These are phyloP conservation scores for Blastocladiella britannica DNA, from an alignment of 192 early-diverging fungal genomes.

Conservation along the genomic window DNA sequence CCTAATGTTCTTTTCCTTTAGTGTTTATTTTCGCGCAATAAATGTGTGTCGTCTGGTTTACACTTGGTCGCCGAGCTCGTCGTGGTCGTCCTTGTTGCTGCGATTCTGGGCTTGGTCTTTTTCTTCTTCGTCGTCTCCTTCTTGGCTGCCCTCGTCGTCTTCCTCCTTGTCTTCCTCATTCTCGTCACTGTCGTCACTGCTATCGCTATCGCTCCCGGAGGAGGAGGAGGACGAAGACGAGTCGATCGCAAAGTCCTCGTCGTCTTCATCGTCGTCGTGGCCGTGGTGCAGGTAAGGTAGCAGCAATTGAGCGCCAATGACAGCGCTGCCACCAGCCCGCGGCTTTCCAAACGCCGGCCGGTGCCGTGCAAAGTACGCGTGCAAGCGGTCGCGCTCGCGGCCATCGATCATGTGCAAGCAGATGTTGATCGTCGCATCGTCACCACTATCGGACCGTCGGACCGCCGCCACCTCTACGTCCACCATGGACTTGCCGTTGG, in stretches of 20 bases:
- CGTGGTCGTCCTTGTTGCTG: too few species aligned
- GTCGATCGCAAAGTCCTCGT: background rate
- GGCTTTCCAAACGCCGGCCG: background rate
- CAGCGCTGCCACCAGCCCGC: background rate
- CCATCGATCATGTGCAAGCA: background rate
- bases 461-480: background rate
- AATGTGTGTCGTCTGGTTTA: too few species aligned
- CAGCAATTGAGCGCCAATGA: background rate
- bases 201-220: too few species aligned
- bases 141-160: too few species aligned
- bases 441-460: background rate
- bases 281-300: background rate
- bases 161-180: background rate
- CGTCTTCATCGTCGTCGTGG: background rate
- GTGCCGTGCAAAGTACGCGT: background rate
- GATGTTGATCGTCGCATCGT: background rate
- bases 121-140: too few species aligned
- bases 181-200: background rate
- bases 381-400: background rate
- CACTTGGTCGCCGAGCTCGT: too few species aligned
- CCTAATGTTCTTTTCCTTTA: too few species aligned
- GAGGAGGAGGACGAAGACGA: too few species aligned
- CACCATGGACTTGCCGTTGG: background rate
- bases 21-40: too few species aligned
- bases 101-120: too few species aligned